Conservation (phyloP, 2,329 filamentous ascomycete genomes). For the Westerdykella sp. region DNA sequence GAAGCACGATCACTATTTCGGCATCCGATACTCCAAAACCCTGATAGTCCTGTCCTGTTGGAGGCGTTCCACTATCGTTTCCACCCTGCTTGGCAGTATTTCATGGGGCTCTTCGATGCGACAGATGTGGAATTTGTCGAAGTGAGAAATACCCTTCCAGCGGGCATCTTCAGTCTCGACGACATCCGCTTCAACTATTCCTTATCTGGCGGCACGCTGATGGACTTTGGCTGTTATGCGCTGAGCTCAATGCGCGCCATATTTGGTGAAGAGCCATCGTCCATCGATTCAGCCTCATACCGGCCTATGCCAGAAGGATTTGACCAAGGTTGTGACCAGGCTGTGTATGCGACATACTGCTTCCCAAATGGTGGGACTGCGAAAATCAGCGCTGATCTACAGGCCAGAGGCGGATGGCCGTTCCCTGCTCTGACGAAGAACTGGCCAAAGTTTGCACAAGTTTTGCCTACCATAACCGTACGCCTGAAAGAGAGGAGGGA, state of each 20-base stretch:
- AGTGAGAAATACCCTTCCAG: slow-evolving; percentile 21
- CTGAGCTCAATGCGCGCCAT: slow-evolving; percentile 24
- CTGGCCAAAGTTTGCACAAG: slow-evolving; percentile 11
- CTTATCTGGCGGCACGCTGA: slow-evolving; percentile 34
- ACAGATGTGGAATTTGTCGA: slow-evolving; percentile 30
- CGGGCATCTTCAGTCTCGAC: slow-evolving; percentile 16
- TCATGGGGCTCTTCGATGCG: slow-evolving; percentile 32
- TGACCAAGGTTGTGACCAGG: too few species aligned
- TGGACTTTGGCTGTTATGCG: slow-evolving; percentile 38
- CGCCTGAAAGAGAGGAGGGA: too few species aligned
- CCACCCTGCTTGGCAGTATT: slow-evolving; percentile 37
- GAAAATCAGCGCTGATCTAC: slow-evolving; percentile 11
- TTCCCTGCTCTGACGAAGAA: slow-evolving; percentile 15
- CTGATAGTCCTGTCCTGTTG: slow-evolving; percentile 38
- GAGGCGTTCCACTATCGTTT: slow-evolving; percentile 44
- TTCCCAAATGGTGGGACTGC: not conserved
- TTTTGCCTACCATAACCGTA: too few species aligned
- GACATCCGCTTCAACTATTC: slow-evolving; percentile 39
- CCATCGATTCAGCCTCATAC: slow-evolving; percentile 12
- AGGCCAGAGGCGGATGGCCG: slow-evolving; percentile 13
- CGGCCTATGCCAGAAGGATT: too few species aligned
- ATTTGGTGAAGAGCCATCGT: slow-evolving; percentile 23
- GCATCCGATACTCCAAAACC: slow-evolving; percentile 23
- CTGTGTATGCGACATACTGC: too few species aligned
- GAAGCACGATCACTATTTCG: slow-evolving; percentile 40